A percentile compares a stretch with the other conserved stretches of the same genome.
These are phyloP conservation scores for Brettanomyces naardenensis DNA, from an alignment of 805 yeast species.

Conservation along the genomic window DNA sequence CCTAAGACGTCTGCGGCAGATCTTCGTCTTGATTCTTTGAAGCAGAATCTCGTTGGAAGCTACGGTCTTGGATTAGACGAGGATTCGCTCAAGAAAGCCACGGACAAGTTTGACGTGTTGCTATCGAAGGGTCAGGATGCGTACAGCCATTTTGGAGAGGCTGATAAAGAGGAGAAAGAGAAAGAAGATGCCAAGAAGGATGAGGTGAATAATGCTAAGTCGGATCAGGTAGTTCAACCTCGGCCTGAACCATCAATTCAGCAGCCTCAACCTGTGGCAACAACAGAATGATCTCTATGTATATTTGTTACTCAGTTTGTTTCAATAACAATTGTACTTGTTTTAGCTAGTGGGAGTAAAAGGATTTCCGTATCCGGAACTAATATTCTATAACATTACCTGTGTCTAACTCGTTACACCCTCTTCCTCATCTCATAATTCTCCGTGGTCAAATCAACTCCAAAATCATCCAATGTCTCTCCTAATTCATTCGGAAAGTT, in stretches of 20 bases:
- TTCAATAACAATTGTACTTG: slow-evolving; percentile 2
- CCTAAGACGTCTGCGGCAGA: slow-evolving; percentile 9
- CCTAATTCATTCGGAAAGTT: slow-evolving; percentile 74
- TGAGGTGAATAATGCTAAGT: not conserved
- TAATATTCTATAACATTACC: not conserved
- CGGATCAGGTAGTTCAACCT: not conserved
- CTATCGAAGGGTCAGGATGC: not conserved
- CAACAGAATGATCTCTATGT: not conserved
- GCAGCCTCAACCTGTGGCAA: no score
- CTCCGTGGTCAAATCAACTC: slow-evolving; percentile 74
- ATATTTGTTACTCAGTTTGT: no score
- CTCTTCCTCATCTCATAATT: slow-evolving; percentile 10
- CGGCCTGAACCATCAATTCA: not conserved
- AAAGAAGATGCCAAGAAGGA: not conserved
- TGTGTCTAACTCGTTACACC: slow-evolving; percentile 4
- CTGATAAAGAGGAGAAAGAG: slow-evolving; percentile 6
- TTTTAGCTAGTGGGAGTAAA: no score
- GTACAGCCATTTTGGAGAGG: no score
- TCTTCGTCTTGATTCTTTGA: slow-evolving; percentile 21
- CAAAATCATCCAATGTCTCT: slow-evolving; percentile 77
- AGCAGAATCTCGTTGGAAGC: slow-evolving; percentile 39
- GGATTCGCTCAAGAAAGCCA: slow-evolving; percentile 25
- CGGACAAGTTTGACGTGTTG: slow-evolving; percentile 7
- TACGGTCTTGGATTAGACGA: slow-evolving; percentile 50
- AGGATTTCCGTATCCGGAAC: no score